Evolutionary conservation across 179 eudicot species (phyloP).

Genomic region (Heliamphora ciliata): DNA sequence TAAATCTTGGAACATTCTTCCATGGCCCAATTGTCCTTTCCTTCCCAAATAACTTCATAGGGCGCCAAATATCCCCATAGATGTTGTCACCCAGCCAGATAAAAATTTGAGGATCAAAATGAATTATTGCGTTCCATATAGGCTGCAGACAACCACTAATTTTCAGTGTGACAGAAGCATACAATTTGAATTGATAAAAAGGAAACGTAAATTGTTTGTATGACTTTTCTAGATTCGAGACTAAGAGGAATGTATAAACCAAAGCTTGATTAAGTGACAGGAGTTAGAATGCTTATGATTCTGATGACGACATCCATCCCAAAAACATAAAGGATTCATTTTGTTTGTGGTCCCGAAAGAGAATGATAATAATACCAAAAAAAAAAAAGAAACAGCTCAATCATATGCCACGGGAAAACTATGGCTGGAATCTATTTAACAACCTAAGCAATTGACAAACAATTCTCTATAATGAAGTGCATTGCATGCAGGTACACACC

Average conservation of each 20-base stretch:
- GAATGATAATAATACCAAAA: neutral
- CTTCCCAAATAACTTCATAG: slow-evolving; percentile 48
- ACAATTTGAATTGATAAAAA: neutral
- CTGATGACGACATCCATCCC: neutral
- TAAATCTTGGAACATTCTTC: slow-evolving; percentile 58
- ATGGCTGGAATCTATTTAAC: neutral
- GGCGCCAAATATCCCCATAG: slow-evolving; percentile 55
- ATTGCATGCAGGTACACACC: neutral
- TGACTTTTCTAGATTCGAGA: neutral
- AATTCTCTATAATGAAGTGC: neutral
- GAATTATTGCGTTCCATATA: slow-evolving; percentile 48
- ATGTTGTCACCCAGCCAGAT: slow-evolving; percentile 77
- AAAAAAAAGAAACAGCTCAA: neutral
- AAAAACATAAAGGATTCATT: neutral
- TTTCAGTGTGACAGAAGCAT: neutral
- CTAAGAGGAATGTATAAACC: no score
- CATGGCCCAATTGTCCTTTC: slow-evolving; percentile 70
- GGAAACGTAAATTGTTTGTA: neutral
- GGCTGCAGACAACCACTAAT: slow-evolving; percentile 29
- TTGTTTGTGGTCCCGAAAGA: neutral
- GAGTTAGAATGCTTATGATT: neutral
- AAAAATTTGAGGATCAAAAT: slow-evolving; percentile 53
- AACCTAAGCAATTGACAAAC: neutral
- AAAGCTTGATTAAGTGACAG: neutral
- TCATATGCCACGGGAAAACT: neutral